phyloP scores from a whole-genome alignment of 371 early-diverging fungal genomes.

The Phascolomyces articulosus region DNA sequence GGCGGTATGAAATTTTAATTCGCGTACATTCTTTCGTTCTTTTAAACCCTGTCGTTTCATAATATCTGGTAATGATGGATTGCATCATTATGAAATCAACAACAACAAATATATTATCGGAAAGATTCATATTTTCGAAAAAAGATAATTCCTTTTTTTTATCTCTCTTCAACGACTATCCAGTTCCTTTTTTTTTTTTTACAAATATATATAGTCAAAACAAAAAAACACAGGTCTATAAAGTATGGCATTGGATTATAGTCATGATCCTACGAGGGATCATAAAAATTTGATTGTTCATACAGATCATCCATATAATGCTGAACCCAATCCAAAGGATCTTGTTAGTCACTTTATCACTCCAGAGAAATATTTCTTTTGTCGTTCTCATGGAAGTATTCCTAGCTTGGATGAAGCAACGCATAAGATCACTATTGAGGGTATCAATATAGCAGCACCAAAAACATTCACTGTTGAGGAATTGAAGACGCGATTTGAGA shows the following conservation, averaged over 20 bases:
- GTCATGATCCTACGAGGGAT: conserved; percentile 1
- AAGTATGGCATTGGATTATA: neutral
- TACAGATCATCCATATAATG: conserved; percentile 57
- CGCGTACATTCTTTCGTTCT: too few relatives aligned
- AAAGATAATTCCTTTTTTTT: too few relatives aligned
- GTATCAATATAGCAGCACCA: conserved; percentile 3
- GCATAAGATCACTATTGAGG: conserved; percentile 6
- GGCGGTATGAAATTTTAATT: too few relatives aligned
- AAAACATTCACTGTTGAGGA: conserved; percentile 45
- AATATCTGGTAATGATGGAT: too few relatives aligned
- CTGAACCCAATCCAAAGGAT: conserved; percentile 52
- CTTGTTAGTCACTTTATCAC: conserved; percentile 59
- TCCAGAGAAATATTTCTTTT: conserved; percentile 55
- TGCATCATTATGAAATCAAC: too few relatives aligned
- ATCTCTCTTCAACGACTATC: too few relatives aligned
- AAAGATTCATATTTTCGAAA: too few relatives aligned
- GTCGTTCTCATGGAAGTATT: conserved; percentile 86
- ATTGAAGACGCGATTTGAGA: conserved; percentile 38
- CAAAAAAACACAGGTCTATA: too few relatives aligned
- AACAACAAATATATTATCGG: too few relatives aligned
- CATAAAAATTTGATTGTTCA: conserved; percentile 36
- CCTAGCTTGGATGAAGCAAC: conserved; percentile 39
- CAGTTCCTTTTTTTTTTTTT: too few relatives aligned
- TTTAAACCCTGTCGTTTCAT: too few relatives aligned
- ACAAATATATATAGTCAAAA: too few relatives aligned